Evolutionary conservation across 805 yeast species (phyloP).

Genomic region (Kodamaea kakaduensis): DNA sequence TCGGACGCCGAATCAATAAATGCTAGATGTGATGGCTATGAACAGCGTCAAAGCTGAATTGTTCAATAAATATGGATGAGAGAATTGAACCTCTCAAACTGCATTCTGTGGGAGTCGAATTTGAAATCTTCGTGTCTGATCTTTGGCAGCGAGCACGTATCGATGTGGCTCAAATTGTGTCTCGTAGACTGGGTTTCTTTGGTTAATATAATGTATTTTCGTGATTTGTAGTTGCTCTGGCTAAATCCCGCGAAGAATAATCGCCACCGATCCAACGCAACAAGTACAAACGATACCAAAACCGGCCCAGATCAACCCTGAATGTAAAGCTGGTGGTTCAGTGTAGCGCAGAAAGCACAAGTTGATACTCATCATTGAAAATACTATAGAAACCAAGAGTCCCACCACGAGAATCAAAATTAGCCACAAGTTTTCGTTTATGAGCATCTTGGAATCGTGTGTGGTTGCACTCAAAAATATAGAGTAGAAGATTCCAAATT

Average conservation of each 20-base stretch:
- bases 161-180: not conserved
- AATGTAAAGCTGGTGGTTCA: slow-evolving; percentile 24
- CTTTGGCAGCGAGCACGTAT: no score
- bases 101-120: no score
- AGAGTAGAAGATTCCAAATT: slow-evolving; percentile 36
- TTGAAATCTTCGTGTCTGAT: no score
- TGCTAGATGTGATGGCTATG: no score
- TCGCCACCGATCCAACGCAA: slow-evolving; percentile 17
- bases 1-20: no score
- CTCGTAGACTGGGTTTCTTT: not conserved
- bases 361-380: slow-evolving; percentile 34
- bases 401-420: slow-evolving; percentile 30
- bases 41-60: no score
- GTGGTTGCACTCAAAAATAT: slow-evolving; percentile 21
- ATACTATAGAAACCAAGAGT: slow-evolving; percentile 27
- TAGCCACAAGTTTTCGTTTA: slow-evolving; percentile 31
- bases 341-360: slow-evolving; percentile 30
- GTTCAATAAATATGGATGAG: no score
- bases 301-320: slow-evolving; percentile 24
- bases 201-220: not conserved
- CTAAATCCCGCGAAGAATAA: slow-evolving; percentile 8
- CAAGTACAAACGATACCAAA: slow-evolving; percentile 21
- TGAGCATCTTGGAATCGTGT: slow-evolving; percentile 20
- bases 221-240: not conserved
- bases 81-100: no score